These are phyloP conservation scores for Cercospora berteroae DNA, from an alignment of 2,329 filamentous ascomycete species.

Conservation along the genomic window DNA sequence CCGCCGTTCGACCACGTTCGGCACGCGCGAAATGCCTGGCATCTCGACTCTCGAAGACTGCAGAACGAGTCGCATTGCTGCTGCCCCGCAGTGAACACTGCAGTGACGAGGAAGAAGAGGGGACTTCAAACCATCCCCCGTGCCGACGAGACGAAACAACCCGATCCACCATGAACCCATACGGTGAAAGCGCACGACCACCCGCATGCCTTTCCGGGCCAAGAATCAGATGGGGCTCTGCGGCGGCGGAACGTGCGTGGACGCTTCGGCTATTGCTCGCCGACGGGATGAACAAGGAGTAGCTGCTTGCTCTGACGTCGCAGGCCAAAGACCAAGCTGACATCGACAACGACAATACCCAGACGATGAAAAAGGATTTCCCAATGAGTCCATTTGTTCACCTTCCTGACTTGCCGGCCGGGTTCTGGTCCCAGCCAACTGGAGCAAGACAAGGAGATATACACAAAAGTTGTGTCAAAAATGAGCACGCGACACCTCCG, in stretches of 20 bases:
- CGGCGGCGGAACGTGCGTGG: neutral
- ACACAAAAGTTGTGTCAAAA: neutral
- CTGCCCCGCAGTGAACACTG: neutral
- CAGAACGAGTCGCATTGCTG: neutral
- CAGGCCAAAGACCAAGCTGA: neutral
- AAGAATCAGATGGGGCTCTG: slow-evolving; percentile 1
- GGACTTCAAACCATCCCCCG: neutral
- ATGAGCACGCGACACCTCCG: slow-evolving; percentile 4
- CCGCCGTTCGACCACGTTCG: neutral
- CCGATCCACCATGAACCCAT: neutral
- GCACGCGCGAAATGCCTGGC: neutral
- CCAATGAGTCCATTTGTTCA: too few relatives aligned
- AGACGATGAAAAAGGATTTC: too few relatives aligned
- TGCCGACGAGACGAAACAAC: neutral
- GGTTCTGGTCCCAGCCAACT: neutral
- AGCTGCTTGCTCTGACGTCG: neutral
- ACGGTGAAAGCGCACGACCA: neutral
- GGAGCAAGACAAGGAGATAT: neutral
- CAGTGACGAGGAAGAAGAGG: neutral
- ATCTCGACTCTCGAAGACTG: neutral
- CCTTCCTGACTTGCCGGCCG: neutral
- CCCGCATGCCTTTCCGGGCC: neutral
- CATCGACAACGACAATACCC: neutral
- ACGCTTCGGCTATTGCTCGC: neutral
- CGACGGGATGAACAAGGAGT: neutral